These are phyloP conservation scores for Colletotrichum falcatum DNA, from an alignment of 2,329 filamentous ascomycete genomes.

Conservation along the genomic window DNA sequence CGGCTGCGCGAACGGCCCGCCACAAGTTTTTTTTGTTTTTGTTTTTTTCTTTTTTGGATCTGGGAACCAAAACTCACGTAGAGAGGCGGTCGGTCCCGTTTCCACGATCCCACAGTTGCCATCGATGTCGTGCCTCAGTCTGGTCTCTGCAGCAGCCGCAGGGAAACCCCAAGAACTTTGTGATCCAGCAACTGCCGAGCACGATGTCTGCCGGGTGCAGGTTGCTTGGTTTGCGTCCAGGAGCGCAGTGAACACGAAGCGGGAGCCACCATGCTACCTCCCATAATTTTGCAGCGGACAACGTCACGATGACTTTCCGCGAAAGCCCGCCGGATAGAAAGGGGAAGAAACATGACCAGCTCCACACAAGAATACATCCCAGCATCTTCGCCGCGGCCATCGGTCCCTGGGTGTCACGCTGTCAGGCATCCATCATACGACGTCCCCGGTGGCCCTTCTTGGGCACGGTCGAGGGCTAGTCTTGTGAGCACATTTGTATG, in stretches of 20 bases:
- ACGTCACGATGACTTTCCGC: neutral
- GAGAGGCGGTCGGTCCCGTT: conserved; percentile 17
- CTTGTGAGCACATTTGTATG: neutral
- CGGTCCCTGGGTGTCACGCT: neutral
- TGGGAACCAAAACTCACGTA: neutral
- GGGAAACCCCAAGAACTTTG: neutral
- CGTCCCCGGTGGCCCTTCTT: neutral
- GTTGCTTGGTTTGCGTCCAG: neutral
- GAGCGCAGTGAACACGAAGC: neutral
- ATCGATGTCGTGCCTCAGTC: conserved; percentile 25
- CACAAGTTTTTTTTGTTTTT: conserved; percentile 2
- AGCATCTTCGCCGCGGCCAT: neutral
- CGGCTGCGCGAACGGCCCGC: neutral
- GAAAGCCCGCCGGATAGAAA: neutral
- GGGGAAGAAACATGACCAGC: neutral
- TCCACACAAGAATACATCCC: neutral
- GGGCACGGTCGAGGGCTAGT: neutral
- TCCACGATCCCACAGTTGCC: neutral
- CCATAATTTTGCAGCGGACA: neutral
- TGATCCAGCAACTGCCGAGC: conserved; percentile 9
- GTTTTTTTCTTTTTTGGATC: neutral
- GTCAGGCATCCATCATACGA: neutral
- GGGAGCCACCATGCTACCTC: neutral
- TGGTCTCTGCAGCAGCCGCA: neutral
- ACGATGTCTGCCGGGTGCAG: too few species aligned